Evolutionary conservation across 1,284 basidiomycete genomes (phyloP).

Genomic region (Ustilago xerochloae): DNA sequence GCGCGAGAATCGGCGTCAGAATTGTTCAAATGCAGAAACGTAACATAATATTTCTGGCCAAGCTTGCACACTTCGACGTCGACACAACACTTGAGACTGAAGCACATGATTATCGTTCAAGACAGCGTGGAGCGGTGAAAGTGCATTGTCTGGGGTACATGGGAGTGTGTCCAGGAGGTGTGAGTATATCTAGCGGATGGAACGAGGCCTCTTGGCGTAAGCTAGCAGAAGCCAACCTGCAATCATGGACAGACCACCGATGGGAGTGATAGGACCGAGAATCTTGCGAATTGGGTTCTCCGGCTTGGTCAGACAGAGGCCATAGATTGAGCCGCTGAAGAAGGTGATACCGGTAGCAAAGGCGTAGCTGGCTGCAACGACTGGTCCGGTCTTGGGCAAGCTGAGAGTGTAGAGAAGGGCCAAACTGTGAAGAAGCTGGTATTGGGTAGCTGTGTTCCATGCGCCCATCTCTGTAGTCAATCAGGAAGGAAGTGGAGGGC

Average conservation of each 20-base stretch:
- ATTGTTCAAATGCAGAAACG: not conserved
- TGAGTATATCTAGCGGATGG: slow-evolving; percentile 12
- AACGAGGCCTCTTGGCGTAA: slow-evolving; percentile 48
- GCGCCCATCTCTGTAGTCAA: slow-evolving; percentile 43
- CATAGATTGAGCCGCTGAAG: slow-evolving; percentile 66
- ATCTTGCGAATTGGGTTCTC: slow-evolving; percentile 57
- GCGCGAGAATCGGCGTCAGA: slow-evolving; percentile 1
- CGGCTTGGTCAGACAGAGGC: slow-evolving; percentile 58
- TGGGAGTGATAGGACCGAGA: slow-evolving; percentile 59
- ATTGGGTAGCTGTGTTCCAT: slow-evolving; percentile 63
- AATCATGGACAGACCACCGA: slow-evolving; percentile 64
- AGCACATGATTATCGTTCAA: not conserved
- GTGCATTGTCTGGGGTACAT: not conserved
- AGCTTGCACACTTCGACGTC: not conserved
- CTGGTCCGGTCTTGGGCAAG: slow-evolving; percentile 36
- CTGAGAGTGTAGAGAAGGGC: slow-evolving; percentile 57
- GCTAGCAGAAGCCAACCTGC: slow-evolving; percentile 63
- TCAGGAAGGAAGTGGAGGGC: not conserved
- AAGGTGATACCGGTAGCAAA: slow-evolving; percentile 63
- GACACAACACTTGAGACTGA: not conserved
- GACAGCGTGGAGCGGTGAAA: slow-evolving; percentile 2
- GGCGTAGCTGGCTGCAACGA: slow-evolving; percentile 51
- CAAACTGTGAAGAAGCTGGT: slow-evolving; percentile 64
- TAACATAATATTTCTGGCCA: not conserved
- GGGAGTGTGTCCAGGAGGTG: not conserved